Base-by-base conservation (phyloP, 2,329 filamentous ascomycete species). In the Hypoxylon sp. region DNA sequence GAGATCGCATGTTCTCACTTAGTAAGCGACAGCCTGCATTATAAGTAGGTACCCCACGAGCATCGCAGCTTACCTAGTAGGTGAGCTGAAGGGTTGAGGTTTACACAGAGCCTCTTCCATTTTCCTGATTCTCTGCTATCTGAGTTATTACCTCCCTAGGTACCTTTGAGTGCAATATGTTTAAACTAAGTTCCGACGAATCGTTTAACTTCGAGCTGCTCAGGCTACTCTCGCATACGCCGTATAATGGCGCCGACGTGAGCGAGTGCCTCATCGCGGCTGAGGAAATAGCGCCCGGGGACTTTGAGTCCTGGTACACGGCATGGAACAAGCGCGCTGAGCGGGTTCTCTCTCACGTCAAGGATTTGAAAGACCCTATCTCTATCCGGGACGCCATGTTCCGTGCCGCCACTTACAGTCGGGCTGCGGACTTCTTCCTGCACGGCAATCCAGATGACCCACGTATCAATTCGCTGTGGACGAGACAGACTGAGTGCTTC, bases 201-300 rank as follows among this genome's bases (percentile, higher is more conserved):
- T 50, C 41, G 21, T 75, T 75, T 48, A 65, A 74, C 53, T 75
- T 68, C 48, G 71, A 74, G 69, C 57, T 75, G 34, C 68, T 74
- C 23, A 67, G 70, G 23, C 52, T 64, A 3, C 62, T 73, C 30
- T 49, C 63, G 14, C 64, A 67, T 13, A 60, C 70, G 13, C 53
- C 63, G n/a, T 74, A 73, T 43, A 53, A 63, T 28, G 75, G 76
- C 19, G 67, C 75, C 2, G 70, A 75, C 57, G 67, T 73, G 21
- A 74, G 67, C n/a, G 73, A 76, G 46, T 57, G 56, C 45, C 63
- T 65, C 28, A 46, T 65, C 34, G 63, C 57, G 1, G 63, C 63
- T 3, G 57, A n/a, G 14, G 63, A 65, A 57, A 61, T 65, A 14
- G 36, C 48, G 13, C 63, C 63, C 11, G 63, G 63, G n/a, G 63